A percentile compares a stretch with the other conserved stretches of the same genome.
Evolutionary conservation across 805 yeast species (phyloP).

Genomic region (Myxozyma geophila): DNA sequence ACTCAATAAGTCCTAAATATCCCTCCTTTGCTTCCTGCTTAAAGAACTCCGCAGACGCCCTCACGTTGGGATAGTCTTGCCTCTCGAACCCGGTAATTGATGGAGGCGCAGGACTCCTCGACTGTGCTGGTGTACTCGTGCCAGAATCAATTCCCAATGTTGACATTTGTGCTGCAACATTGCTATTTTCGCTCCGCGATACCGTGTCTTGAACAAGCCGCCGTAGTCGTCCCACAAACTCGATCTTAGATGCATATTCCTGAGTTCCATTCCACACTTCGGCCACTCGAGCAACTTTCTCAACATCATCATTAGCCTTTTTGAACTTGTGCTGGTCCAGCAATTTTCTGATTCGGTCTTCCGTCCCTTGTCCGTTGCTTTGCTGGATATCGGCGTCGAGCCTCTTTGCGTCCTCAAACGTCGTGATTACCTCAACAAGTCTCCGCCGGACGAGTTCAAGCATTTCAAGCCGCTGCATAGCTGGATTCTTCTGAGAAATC

Average conservation of each 20-base stretch:
- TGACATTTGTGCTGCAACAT: background rate
- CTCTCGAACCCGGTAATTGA: constrained; percentile 8
- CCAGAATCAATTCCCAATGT: constrained; percentile 1
- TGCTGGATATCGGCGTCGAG: constrained; percentile 22
- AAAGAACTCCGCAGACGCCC: constrained; percentile 35
- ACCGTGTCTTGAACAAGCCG: constrained; percentile 29
- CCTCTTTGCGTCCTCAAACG: constrained; percentile 26
- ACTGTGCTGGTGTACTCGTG: constrained; percentile 19
- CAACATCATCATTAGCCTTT: constrained; percentile 27
- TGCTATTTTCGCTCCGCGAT: constrained; percentile 16
- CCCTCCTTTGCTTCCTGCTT: constrained; percentile 35
- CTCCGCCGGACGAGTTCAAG: constrained; percentile 34
- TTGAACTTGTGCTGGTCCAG: constrained; percentile 23
- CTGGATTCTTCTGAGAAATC: constrained; percentile 26
- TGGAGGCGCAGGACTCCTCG: constrained; percentile 23
- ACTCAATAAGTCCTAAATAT: constrained; percentile 29
- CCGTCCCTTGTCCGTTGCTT: constrained; percentile 18
- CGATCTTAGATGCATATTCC: constrained; percentile 26
- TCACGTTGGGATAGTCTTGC: constrained; percentile 26
- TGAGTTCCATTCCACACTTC: constrained; percentile 35
- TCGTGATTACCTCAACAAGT: constrained; percentile 27
- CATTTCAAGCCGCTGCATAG: constrained; percentile 34
- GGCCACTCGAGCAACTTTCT: constrained; percentile 12
- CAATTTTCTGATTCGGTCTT: constrained; percentile 18
- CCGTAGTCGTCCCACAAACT: constrained; percentile 24